Evolutionary conservation across 1,284 basidiomycete species (phyloP).

Genomic region (Mycosarcoma mackinlayi): DNA sequence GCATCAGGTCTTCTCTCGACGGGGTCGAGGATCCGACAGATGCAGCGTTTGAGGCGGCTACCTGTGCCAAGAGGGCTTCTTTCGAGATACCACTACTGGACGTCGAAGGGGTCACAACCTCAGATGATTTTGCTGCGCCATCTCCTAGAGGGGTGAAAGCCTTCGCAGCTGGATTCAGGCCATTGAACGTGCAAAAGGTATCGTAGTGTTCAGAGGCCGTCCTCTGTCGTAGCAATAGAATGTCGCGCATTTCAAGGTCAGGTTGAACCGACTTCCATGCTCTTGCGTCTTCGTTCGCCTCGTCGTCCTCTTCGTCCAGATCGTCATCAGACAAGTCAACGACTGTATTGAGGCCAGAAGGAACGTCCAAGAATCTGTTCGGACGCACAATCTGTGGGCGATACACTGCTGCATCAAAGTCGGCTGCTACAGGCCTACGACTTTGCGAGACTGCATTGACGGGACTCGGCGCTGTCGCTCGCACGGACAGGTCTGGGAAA

Average conservation of each 20-base stretch:
- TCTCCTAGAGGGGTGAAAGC: slow-evolving; percentile 5
- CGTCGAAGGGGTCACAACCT: background rate
- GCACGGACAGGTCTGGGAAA: slow-evolving; percentile 17
- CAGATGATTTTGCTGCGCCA: background rate
- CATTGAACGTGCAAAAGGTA: slow-evolving; percentile 32
- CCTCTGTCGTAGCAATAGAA: slow-evolving; percentile 21
- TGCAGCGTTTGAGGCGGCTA: slow-evolving; percentile 1
- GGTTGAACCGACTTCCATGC: slow-evolving; percentile 19
- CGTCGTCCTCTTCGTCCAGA: slow-evolving; percentile 20
- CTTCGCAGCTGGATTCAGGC: slow-evolving; percentile 11
- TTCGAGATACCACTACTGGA: background rate
- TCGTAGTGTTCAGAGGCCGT: slow-evolving; percentile 33
- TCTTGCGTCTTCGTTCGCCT: slow-evolving; percentile 4
- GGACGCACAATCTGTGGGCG: slow-evolving; percentile 7
- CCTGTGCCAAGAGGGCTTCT: slow-evolving; percentile 7
- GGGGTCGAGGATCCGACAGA: slow-evolving; percentile 17
- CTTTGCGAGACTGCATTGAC: slow-evolving; percentile 2
- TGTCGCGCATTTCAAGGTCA: slow-evolving; percentile 11
- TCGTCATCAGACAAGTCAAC: slow-evolving; percentile 48
- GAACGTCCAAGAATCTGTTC: slow-evolving; percentile 33
- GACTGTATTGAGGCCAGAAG: slow-evolving; percentile 37
- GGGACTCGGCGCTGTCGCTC: background rate
- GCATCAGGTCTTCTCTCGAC: slow-evolving; percentile 34
- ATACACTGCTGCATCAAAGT: slow-evolving; percentile 28
- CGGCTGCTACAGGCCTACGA: slow-evolving; percentile 30